These are phyloP conservation scores for Talaromyces sp. DNA, from an alignment of 2,329 filamentous ascomycete species.

Conservation along the genomic window DNA sequence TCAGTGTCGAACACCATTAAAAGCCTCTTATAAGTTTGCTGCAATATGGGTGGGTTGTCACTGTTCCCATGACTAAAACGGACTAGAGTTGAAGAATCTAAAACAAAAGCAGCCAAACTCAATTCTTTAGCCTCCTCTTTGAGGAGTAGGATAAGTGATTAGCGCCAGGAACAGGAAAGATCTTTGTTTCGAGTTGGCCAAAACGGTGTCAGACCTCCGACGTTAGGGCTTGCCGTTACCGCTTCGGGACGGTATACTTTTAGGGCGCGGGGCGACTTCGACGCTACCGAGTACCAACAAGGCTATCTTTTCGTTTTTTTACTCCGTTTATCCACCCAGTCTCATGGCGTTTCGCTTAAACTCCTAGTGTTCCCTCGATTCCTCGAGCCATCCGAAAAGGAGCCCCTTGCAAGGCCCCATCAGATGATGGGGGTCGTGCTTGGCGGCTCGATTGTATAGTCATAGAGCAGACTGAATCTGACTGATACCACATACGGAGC, in stretches of 20 bases:
- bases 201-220: slow-evolving; percentile 4
- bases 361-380: background rate
- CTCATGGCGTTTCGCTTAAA: background rate
- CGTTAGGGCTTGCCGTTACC: background rate
- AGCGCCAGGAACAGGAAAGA: slow-evolving; percentile 10
- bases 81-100: background rate
- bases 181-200: slow-evolving; percentile 2
- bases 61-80: background rate
- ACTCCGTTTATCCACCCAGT: background rate
- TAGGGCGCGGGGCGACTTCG: background rate
- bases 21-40: background rate
- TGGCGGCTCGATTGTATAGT: background rate
- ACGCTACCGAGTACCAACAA: background rate
- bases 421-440: background rate
- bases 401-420: background rate
- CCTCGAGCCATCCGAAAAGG: background rate
- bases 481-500: background rate
- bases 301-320: background rate
- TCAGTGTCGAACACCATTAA: background rate
- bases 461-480: background rate
- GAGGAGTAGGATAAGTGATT: background rate
- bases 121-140: background rate
- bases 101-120: slow-evolving; percentile 6
- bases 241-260: background rate
- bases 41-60: background rate